A percentile compares a stretch with the other conserved stretches of the same genome.
Conservation (phyloP, 148 eudicot genomes). For the Vaccinium vitisidaea region DNA sequence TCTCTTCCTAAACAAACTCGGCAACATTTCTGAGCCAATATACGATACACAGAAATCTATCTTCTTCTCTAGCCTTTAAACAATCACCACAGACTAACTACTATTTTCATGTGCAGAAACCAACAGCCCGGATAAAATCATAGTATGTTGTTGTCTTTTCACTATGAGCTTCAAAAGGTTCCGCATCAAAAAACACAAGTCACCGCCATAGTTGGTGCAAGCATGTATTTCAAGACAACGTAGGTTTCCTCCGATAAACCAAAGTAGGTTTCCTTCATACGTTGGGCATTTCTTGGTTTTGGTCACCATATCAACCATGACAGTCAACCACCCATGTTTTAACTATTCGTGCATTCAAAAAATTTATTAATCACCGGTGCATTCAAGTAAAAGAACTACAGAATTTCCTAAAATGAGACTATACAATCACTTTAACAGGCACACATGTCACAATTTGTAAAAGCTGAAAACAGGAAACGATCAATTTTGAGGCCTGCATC, state of each 20-base stretch:
- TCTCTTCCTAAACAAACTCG: not conserved
- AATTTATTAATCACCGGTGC: not conserved
- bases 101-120: not conserved
- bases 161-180: not conserved
- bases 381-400: not conserved
- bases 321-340: not conserved
- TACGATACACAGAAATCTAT: not conserved
- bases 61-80: conserved; percentile 1
- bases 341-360: not conserved
- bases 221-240: not conserved
- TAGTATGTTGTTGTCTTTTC: not conserved
- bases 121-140: not conserved
- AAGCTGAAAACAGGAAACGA: not conserved
- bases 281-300: conserved; percentile 5
- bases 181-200: not conserved
- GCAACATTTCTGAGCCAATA: not conserved
- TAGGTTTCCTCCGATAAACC: too few species aligned
- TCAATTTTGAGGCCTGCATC: not conserved
- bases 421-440: not conserved
- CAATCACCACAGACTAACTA: not conserved
- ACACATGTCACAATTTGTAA: not conserved
- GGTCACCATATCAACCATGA: not conserved
- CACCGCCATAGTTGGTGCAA: conserved; percentile 1
- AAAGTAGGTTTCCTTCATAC: not conserved
- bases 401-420: not conserved